These are phyloP conservation scores for Penicillium manginii DNA, from an alignment of 495 filamentous ascomycete species.

Conservation along the genomic window DNA sequence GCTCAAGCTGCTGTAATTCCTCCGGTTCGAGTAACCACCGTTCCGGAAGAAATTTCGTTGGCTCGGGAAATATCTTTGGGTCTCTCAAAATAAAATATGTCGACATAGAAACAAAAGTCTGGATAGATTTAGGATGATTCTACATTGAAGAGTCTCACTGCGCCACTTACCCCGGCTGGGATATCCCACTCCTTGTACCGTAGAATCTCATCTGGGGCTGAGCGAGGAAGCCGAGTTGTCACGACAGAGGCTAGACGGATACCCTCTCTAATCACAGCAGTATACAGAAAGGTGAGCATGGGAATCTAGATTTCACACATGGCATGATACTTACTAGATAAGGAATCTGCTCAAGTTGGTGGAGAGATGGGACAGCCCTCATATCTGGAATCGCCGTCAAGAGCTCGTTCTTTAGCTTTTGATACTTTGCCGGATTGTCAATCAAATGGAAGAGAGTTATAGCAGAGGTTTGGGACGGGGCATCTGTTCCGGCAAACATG, in stretches of 20 bases:
- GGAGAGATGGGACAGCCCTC: conserved; percentile 9
- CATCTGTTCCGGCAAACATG: conserved; percentile 41
- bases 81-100: conserved; percentile 43
- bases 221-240: conserved; percentile 42
- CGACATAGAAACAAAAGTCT: conserved; percentile 31
- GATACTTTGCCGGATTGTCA: conserved; percentile 21
- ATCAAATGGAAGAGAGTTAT: conserved; percentile 35
- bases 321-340: conserved; percentile 33
- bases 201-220: conserved; percentile 34
- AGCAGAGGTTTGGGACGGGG: conserved; percentile 21
- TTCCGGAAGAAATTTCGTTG: conserved; percentile 44
- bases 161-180: conserved; percentile 25
- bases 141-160: not conserved
- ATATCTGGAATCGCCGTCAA: conserved; percentile 18
- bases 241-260: conserved; percentile 53
- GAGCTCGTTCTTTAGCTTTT: conserved; percentile 30
- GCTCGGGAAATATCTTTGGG: conserved; percentile 40
- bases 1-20: conserved; percentile 21
- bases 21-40: conserved; percentile 45
- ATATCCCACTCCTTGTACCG: conserved; percentile 28
- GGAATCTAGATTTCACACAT: not conserved
- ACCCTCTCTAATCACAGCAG: conserved; percentile 59
- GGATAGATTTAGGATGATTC: not conserved
- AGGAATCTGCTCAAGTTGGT: conserved; percentile 34
- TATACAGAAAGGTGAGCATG: conserved; percentile 18